Conservation (phyloP, 2,329 filamentous ascomycete genomes). For the Hypomyces rosellus region DNA sequence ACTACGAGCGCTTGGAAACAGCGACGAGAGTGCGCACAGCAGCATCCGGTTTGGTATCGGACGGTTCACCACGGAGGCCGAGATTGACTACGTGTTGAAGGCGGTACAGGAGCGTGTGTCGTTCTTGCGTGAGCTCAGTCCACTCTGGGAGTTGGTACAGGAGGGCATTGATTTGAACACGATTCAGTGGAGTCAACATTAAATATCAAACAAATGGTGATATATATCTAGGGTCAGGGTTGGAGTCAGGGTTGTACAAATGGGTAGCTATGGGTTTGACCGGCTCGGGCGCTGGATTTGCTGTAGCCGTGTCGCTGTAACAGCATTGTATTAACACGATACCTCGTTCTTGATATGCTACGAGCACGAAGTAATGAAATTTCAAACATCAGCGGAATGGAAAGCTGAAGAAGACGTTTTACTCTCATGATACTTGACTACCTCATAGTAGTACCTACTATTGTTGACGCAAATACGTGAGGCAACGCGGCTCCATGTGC, state of each 20-base stretch:
- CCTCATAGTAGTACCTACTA: too few species aligned
- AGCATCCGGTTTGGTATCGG: conserved; percentile 98
- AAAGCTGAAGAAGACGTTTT: neutral
- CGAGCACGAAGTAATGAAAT: conserved; percentile 13
- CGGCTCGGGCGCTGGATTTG: conserved; percentile 14
- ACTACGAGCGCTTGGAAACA: conserved; percentile 86
- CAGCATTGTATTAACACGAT: conserved; percentile 25
- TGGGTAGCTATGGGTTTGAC: neutral
- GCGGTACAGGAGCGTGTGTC: conserved; percentile 85
- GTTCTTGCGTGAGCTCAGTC: conserved; percentile 90
- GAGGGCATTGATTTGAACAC: conserved; percentile 93
- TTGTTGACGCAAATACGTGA: too few species aligned
- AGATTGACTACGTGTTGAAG: conserved; percentile 97
- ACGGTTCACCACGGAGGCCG: conserved; percentile 86
- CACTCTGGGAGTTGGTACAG: conserved; percentile 95
- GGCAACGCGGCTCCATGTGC: too few species aligned
- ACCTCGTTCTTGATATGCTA: conserved; percentile 9
- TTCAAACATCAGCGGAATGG: neutral
- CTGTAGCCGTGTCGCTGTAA: conserved; percentile 23
- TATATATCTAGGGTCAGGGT: too few species aligned
- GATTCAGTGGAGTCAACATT: conserved; percentile 98
- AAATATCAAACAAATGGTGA: conserved; percentile 21
- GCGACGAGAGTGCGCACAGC: conserved; percentile 94
- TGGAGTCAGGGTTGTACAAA: too few species aligned
- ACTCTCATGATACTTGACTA: neutral